Evolutionary conservation across 805 yeast species (phyloP), one percentile per base, ranked within the genome.

Genomic region (Helenozyma baotianmanensis): DNA sequence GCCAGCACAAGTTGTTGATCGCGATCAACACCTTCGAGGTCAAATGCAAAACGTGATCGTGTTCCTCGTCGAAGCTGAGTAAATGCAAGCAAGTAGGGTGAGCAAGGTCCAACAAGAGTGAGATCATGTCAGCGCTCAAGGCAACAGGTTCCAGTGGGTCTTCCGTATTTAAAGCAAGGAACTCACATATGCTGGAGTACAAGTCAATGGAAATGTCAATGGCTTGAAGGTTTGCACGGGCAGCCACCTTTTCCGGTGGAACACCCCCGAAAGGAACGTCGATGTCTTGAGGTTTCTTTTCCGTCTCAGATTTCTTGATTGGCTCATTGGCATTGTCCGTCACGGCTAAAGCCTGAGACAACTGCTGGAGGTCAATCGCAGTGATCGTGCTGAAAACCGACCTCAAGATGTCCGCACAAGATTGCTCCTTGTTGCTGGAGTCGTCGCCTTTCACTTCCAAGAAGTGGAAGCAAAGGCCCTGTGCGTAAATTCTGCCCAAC

Each of bases 151-250:
- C 48, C 9, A 43, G 41, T 10, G 38, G 29, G n/a, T 60, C 38
- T 6, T 38, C 33, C 16, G 58, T 62, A 32, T 48, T 51, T n/a
- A 58, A 38, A 9, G 70, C 56, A 17, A 64, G 50, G 35, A 60
- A 70, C 54, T 88, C 96, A 45, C 82, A 72, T 6, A 80, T 64
- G 1, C 89, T 82, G 1, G 96, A 77, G 15, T 86, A 64, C 21
- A 90, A 55, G 54, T 90, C 97, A 14, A 89, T 58, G 0, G 82
- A 67, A 1, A 81, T 68, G 46, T 86, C 95, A 14, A 83, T 61
- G 4, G 83, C 69, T 42, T 80, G 80, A 30, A 82, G 57, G 30
- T 73, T 70, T 27, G 70, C 58, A 42, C 72, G 70, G 3, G 83
- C 76, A 10, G 50, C 51, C 6, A 58, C 50, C 35, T 72, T 67